Evolutionary conservation across 441 rosid genomes (phyloP), one percentile per base, ranked within the genome.

Genomic region (Adansonia gregorii): DNA sequence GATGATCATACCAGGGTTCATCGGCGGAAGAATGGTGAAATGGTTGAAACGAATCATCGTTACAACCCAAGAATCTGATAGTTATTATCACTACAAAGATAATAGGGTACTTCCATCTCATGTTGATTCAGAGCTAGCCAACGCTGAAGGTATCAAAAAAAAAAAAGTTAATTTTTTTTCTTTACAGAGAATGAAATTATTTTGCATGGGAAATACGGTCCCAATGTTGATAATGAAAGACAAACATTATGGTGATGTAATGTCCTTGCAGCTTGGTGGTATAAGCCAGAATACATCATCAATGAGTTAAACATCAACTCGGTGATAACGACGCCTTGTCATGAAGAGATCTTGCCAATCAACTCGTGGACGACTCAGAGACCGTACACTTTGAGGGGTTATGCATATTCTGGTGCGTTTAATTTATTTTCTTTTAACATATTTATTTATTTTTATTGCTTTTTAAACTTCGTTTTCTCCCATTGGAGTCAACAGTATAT

Each of bases 21-120:
- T 94, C 19, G 98, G 98, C 0, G 98, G 97, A 0, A 82, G 98
- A n/a, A 94, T 93, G 98, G 97, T 94, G 0, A 94, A 94, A 77
- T 94, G 98, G 98, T 67, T 93, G 27, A 93, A 87, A 60, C 83
- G 93, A 46, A 94, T 94, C 11, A 80, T 90, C 1, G 98, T 94
- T 1, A 89, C 97, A 1, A 85, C 92, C 11, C 74, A 80, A 51
- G 97, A 93, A 80, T 94, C 98, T 2, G 95, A 89, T 7, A 91
- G 41, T 73, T 86, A 89, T 71, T 93, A 93, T 60, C 98, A 94
- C 55, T 90, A 84, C 64, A 90, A 83, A 49, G 98, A 94, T 79
- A 94, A 94, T 19, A 79, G 92, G 43, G 95, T 94, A 5, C 92
- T 94, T 7, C 97, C 98, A 5, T 91, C 97, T 54, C 93, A 86